Percentiles rank a stretch among this genome's conserved stretches.
These are phyloP conservation scores for Coemansia sp. DNA, from an alignment of 192 early-diverging fungal genomes.

Conservation along the genomic window DNA sequence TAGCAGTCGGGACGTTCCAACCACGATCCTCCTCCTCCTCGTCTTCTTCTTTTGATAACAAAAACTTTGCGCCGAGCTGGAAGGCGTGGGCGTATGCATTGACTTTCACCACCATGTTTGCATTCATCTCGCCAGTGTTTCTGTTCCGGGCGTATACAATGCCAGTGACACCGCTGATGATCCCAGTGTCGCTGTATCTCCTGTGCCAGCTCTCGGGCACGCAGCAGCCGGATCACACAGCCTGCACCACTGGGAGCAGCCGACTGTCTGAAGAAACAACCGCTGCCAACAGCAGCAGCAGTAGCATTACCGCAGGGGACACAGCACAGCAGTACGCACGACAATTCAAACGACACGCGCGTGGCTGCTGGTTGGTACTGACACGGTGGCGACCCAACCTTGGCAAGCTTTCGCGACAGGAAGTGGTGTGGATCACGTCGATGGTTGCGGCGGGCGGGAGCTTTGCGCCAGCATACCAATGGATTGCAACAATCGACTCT, in stretches of 20 bases:
- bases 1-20: neutral
- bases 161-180: conserved; percentile 39
- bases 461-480: conserved; percentile 51
- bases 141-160: conserved; percentile 46
- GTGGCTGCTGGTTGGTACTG: neutral
- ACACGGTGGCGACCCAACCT: conserved; percentile 6
- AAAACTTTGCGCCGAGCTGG: conserved; percentile 24
- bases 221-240: neutral
- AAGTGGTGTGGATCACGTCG: conserved; percentile 47
- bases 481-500: conserved; percentile 43
- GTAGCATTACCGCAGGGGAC: neutral
- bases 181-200: conserved; percentile 42
- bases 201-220: conserved; percentile 18
- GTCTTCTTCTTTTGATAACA: neutral
- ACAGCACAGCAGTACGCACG: neutral
- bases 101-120: conserved; percentile 28
- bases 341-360: too few relatives aligned
- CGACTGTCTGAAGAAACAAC: neutral
- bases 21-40: neutral
- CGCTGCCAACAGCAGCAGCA: neutral
- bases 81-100: conserved; percentile 40
- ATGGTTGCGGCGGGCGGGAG: conserved; percentile 49
- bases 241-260: neutral
- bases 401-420: conserved; percentile 23
- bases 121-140: conserved; percentile 40